Conservation (phyloP, 2,329 filamentous ascomycete species). For the Aspergillus glaucus region DNA sequence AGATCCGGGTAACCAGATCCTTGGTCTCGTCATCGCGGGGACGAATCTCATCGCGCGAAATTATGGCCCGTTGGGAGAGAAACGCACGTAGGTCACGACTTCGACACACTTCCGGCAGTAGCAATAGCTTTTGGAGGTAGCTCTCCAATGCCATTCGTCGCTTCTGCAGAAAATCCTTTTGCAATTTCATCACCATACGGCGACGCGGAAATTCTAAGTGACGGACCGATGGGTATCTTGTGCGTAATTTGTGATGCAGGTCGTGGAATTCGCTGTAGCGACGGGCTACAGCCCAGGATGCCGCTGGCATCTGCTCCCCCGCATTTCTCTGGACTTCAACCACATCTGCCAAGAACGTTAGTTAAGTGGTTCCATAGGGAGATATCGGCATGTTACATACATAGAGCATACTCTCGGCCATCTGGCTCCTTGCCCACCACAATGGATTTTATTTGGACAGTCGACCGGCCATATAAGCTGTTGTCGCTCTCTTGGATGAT, state of each 20-base stretch:
- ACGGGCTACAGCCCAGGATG: slow-evolving; percentile 85
- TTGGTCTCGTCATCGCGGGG: slow-evolving; percentile 60
- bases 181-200: slow-evolving; percentile 91
- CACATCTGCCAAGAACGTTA: slow-evolving; percentile 50
- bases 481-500: slow-evolving; percentile 97
- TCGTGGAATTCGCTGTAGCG: slow-evolving; percentile 97
- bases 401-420: slow-evolving; percentile 87
- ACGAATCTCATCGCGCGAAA: slow-evolving; percentile 54
- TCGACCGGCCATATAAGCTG: slow-evolving; percentile 86
- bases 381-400: slow-evolving; percentile 35
- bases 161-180: slow-evolving; percentile 92
- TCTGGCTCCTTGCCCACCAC: slow-evolving; percentile 89
- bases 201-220: slow-evolving; percentile 87
- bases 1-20: slow-evolving; percentile 86
- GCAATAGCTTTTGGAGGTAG: slow-evolving; percentile 74
- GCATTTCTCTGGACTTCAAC: slow-evolving; percentile 86
- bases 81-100: slow-evolving; percentile 89
- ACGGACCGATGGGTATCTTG: slow-evolving; percentile 78
- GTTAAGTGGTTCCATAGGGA: background rate
- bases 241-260: slow-evolving; percentile 79
- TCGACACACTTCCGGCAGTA: slow-evolving; percentile 86
- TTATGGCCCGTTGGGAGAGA: slow-evolving; percentile 76
- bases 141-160: slow-evolving; percentile 74
- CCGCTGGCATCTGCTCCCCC: slow-evolving; percentile 94
- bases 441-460: slow-evolving; percentile 82